A percentile compares a stretch with the other conserved stretches of the same genome.
These are phyloP conservation scores for Pseudofabraea citricarpa DNA, from an alignment of 2,329 filamentous ascomycete species.

Conservation along the genomic window DNA sequence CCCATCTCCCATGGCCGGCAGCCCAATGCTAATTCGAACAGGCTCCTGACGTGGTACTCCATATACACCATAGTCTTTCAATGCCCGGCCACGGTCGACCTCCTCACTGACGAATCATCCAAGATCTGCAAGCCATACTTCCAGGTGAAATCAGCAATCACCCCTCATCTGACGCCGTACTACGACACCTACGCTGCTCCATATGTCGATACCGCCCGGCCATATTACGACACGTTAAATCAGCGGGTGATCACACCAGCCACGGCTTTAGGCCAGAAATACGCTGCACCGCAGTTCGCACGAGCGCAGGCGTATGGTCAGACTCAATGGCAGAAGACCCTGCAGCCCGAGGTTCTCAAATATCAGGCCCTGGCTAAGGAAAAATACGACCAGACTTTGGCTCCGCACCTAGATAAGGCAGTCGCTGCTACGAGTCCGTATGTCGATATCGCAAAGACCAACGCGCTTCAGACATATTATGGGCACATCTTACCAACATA, in stretches of 20 bases:
- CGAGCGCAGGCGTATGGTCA: constrained; percentile 62
- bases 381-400: constrained; percentile 67
- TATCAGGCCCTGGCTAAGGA: constrained; percentile 55
- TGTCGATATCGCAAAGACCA: constrained; percentile 60
- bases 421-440: constrained; percentile 62
- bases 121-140: constrained; percentile 81
- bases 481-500: constrained; percentile 73
- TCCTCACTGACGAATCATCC: constrained; percentile 66
- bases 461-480: constrained; percentile 64
- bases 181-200: constrained; percentile 80
- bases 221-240: constrained; percentile 65
- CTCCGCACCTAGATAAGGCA: constrained; percentile 66
- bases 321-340: constrained; percentile 72
- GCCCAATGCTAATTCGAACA: constrained; percentile 29
- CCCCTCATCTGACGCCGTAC: constrained; percentile 78
- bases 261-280: constrained; percentile 60
- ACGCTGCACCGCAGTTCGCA: constrained; percentile 69
- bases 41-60: constrained; percentile 80
- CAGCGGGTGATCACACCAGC: constrained; percentile 65
- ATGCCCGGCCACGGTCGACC: constrained; percentile 67
- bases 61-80: constrained; percentile 76
- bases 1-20: not conserved
- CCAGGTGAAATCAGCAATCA: constrained; percentile 54
- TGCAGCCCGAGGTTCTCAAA: constrained; percentile 69
- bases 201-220: constrained; percentile 71